phyloP scores from a whole-genome alignment of 2,329 filamentous ascomycete genomes.

The Colletotrichum gloeosporioides region DNA sequence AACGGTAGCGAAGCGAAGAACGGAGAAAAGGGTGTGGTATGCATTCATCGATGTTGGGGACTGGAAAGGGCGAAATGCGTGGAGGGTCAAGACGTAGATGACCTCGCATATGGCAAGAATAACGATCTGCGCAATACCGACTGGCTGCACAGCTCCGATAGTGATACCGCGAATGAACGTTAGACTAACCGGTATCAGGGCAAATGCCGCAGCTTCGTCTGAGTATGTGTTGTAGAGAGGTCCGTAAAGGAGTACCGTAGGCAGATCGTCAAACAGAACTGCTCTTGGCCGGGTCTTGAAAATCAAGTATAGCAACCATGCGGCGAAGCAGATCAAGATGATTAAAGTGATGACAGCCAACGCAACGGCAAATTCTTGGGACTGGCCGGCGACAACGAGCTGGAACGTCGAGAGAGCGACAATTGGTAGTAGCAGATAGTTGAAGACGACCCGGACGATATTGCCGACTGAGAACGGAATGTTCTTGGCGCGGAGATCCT shows the following conservation, averaged over 20 bases:
- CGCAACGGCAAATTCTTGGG: constrained; percentile 73
- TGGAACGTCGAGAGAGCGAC: constrained; percentile 91
- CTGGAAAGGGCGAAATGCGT: constrained; percentile 90
- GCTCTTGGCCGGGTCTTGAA: constrained; percentile 81
- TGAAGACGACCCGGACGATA: constrained; percentile 85
- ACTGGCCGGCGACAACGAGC: constrained; percentile 74
- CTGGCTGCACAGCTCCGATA: constrained; percentile 90
- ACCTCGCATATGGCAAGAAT: constrained; percentile 94
- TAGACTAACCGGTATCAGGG: constrained; percentile 83
- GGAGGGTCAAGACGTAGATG: constrained; percentile 83
- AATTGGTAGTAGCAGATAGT: constrained; percentile 88
- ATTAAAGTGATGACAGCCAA: constrained; percentile 78
- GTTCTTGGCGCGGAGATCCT: constrained; percentile 91
- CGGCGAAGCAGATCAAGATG: constrained; percentile 73
- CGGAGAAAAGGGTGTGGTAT: constrained; percentile 86
- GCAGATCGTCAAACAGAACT: constrained; percentile 90
- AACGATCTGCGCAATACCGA: constrained; percentile 91
- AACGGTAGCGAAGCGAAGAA: constrained; percentile 76
- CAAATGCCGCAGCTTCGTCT: constrained; percentile 89
- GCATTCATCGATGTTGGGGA: constrained; percentile 96
- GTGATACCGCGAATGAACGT: constrained; percentile 88
- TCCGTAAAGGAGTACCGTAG: constrained; percentile 87
- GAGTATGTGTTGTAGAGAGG: constrained; percentile 98
- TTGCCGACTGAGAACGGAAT: constrained; percentile 84
- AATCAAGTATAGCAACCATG: constrained; percentile 83